Percentiles rank a stretch among this genome's conserved stretches.
phyloP scores from a whole-genome alignment of 1,284 basidiomycete genomes.

The Sanghuangporus sanghuang region DNA sequence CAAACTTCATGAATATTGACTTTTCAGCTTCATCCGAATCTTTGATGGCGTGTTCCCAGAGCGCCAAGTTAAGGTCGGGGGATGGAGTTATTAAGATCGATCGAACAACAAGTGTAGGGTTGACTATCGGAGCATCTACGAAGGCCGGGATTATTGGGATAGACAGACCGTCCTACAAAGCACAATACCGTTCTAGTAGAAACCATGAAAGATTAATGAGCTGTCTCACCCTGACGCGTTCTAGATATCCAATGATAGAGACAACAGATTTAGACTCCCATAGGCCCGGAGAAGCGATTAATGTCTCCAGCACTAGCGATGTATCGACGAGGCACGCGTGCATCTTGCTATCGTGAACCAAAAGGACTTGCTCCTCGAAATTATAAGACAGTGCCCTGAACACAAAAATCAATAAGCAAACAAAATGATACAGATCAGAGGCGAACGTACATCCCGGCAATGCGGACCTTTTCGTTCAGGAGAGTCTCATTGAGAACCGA shows the following conservation, averaged over 20 bases:
- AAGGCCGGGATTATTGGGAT: conserved; percentile 14
- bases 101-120: conserved; percentile 5
- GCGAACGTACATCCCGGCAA: conserved; percentile 7
- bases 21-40: background rate
- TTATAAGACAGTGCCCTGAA: conserved; percentile 11
- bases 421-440: background rate
- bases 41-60: conserved; percentile 11
- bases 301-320: conserved; percentile 3
- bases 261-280: conserved; percentile 7
- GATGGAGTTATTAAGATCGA: conserved; percentile 12
- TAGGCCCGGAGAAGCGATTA: background rate
- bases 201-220: background rate
- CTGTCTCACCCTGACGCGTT: background rate
- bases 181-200: background rate
- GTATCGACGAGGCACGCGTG: conserved; percentile 13
- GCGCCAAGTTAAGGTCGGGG: conserved; percentile 8
- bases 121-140: conserved; percentile 8
- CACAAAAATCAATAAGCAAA: background rate
- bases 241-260: conserved; percentile 10
- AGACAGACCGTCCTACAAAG: background rate
- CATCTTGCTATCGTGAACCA: conserved; percentile 8
- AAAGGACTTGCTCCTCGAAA: conserved; percentile 6
- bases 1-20: background rate
- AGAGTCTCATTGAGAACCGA: conserved; percentile 2
- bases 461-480: conserved; percentile 8